Base-by-base conservation (phyloP, 768 basidiomycete genomes). In the Butyriboletus loyo region DNA sequence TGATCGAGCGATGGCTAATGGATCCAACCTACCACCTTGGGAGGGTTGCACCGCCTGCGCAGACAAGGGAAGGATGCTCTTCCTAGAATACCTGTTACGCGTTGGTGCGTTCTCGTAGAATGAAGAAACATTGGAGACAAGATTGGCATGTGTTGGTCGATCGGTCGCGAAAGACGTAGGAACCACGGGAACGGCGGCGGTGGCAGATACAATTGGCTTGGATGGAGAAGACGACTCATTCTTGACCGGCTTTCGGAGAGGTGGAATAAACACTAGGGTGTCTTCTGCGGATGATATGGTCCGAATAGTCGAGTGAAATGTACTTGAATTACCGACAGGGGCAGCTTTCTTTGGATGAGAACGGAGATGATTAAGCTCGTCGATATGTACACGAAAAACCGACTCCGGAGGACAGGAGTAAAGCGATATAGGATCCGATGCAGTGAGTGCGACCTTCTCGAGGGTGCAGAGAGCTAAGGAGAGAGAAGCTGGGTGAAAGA, bases 401-500 rank as follows among this genome's bases (percentile, higher is more conserved):
- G 68, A 70, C 13, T 58, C 49, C 0, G 42, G 46, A 15, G 64
- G 56, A 37, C 63, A 68, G 4, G 70, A 58, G 42, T 68, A 72
- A 31, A 71, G 58, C 0, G 68, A 50, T 32, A 60, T 46, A n/a
- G 67, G 56, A 9, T 36, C 24, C 0, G 46, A 22, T 39, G 54
- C 52, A 5, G 54, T n/a, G 14, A 45, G 40, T 9, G 53, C 55
- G 27, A 62, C 8, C 43, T 59, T 53, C 55, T 69, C 70, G 7
- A 69, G 64, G 35, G 58, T 50, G 37, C 50, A 66, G n/a, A 82
- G 63, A 4, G 75, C 71, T 13, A 66, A 37, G 1, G 62, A 50
- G 28, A 78, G 67, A 3, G 77, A 62, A 4, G 74, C 67, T 0
- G 81, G 81, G 50, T 80, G 67, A 46, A 76, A 80, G 22, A 80